Evolutionary conservation across 768 basidiomycete genomes (phyloP).

Genomic region (Macrolepiota dolichaula): DNA sequence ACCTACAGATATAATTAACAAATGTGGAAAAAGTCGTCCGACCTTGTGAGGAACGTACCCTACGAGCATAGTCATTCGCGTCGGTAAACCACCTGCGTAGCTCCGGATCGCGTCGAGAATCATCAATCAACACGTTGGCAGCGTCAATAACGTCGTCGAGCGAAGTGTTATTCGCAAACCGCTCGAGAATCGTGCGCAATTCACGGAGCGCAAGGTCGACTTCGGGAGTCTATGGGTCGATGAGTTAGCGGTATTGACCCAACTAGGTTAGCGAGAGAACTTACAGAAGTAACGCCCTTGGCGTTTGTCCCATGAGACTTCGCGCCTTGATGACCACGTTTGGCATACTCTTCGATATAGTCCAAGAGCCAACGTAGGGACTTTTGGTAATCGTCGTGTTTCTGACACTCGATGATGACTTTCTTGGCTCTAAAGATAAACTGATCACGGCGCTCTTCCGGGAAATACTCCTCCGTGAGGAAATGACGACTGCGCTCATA

Average conservation of each 20-base stretch:
- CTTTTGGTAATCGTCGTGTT: conserved; percentile 86
- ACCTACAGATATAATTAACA: conserved; percentile 32
- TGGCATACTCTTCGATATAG: conserved; percentile 59
- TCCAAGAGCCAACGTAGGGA: conserved; percentile 71
- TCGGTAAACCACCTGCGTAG: conserved; percentile 70
- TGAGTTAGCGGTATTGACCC: background rate
- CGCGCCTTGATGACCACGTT: conserved; percentile 37
- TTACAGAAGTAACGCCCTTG: conserved; percentile 23
- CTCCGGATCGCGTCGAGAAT: conserved; percentile 70
- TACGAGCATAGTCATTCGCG: conserved; percentile 63
- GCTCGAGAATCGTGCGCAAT: conserved; percentile 81
- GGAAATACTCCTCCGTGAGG: conserved; percentile 82
- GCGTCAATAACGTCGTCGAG: conserved; percentile 70
- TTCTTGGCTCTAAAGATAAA: conserved; percentile 95
- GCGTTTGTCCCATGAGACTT: conserved; percentile 19
- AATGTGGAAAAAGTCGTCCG: background rate
- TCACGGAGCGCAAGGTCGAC: conserved; percentile 57
- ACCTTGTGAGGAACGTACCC: conserved; percentile 32
- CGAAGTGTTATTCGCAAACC: conserved; percentile 77
- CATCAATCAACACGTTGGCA: conserved; percentile 66
- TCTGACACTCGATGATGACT: conserved; percentile 90
- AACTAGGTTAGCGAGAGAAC: conserved; percentile 2
- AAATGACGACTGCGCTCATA: conserved; percentile 61
- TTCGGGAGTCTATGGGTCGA: conserved; percentile 40
- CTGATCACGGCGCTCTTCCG: conserved; percentile 84